Evolutionary conservation across 768 basidiomycete species (phyloP).

Genomic region (Boletus rufocinnamomeus): DNA sequence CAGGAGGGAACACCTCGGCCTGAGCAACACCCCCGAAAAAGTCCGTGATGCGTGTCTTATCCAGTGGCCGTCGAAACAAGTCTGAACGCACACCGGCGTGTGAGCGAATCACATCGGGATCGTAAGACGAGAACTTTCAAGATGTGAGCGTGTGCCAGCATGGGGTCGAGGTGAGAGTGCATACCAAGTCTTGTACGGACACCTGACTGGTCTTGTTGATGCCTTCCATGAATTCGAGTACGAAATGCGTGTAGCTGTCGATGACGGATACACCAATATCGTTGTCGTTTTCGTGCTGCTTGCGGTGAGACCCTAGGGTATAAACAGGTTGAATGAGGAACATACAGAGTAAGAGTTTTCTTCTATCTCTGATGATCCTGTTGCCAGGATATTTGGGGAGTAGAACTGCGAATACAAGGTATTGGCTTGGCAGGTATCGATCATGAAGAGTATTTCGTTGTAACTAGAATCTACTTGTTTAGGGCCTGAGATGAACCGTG

Average conservation of each 20-base stretch:
- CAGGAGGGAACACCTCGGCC: conserved; percentile 59
- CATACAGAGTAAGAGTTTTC: conserved; percentile 94
- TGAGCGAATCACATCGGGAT: conserved; percentile 73
- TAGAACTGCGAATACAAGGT: conserved; percentile 93
- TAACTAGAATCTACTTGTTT: conserved; percentile 52
- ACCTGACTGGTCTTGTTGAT: conserved; percentile 87
- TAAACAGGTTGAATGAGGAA: not conserved
- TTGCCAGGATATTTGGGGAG: conserved; percentile 90
- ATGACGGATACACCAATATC: conserved; percentile 97
- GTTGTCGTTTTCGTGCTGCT: conserved; percentile 86
- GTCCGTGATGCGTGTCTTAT: conserved; percentile 68
- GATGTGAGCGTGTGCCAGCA: conserved; percentile 9
- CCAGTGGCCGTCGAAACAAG: conserved; percentile 68
- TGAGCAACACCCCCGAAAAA: conserved; percentile 89
- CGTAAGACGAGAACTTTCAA: conserved; percentile 78
- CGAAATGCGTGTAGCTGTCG: conserved; percentile 90
- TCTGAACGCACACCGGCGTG: conserved; percentile 86
- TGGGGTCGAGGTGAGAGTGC: conserved; percentile 30
- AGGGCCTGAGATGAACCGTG: not conserved
- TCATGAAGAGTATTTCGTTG: conserved; percentile 97
- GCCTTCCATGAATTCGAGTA: conserved; percentile 88
- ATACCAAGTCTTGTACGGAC: conserved; percentile 80
- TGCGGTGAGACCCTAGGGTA: not conserved
- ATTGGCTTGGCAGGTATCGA: conserved; percentile 97
- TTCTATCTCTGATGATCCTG: conserved; percentile 78